phyloP scores from a whole-genome alignment of 2,329 filamentous ascomycete species.

The Whalleya microplaca region DNA sequence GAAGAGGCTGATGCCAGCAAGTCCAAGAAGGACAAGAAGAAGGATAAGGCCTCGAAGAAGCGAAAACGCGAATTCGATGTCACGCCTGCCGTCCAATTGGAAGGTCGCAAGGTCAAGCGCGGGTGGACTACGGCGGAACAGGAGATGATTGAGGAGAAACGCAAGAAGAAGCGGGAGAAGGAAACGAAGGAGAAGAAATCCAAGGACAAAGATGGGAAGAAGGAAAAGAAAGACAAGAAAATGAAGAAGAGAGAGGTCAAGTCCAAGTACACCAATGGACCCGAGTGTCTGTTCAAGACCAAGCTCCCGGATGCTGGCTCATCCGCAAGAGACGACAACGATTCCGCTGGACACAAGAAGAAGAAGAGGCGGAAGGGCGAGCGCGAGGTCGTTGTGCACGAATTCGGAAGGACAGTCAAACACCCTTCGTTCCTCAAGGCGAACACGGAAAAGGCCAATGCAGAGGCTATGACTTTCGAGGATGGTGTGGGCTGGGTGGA shows the following conservation, averaged over 20 bases:
- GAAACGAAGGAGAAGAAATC: conserved; percentile 47
- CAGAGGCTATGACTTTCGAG: conserved; percentile 66
- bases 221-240: conserved; percentile 60
- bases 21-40: conserved; percentile 33
- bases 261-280: conserved; percentile 79
- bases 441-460: conserved; percentile 45
- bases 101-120: conserved; percentile 80
- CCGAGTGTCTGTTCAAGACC: conserved; percentile 85
- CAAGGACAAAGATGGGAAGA: conserved; percentile 51
- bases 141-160: conserved; percentile 52
- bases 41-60: conserved; percentile 51
- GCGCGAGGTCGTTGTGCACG: conserved; percentile 73
- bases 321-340: conserved; percentile 47
- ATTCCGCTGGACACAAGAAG: conserved; percentile 53
- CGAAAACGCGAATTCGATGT: conserved; percentile 56
- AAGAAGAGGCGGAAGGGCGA: conserved; percentile 64
- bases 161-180: conserved; percentile 46
- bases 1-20: conserved; percentile 38
- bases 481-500: conserved; percentile 91
- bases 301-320: conserved; percentile 60
- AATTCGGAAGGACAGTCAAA: conserved; percentile 84
- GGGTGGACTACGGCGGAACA: conserved; percentile 79
- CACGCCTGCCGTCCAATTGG: conserved; percentile 70
- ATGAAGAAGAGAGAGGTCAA: conserved; percentile 60
- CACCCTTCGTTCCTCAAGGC: conserved; percentile 80